These are phyloP conservation scores for Bimuria novae-zelandiae DNA, from an alignment of 2,329 filamentous ascomycete species.

Conservation along the genomic window DNA sequence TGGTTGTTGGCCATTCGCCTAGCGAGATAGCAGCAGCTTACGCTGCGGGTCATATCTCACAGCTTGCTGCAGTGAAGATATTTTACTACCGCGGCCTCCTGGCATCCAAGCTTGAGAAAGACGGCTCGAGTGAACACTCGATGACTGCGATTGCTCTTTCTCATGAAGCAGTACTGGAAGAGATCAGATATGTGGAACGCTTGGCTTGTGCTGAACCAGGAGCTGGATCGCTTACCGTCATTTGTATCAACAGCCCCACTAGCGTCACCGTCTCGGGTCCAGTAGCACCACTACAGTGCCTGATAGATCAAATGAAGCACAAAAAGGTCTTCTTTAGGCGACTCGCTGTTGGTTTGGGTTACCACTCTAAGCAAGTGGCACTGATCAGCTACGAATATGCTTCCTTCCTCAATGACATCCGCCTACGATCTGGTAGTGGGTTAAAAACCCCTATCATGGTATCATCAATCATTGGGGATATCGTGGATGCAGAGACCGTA, in stretches of 20 bases:
- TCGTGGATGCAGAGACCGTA: too few relatives aligned
- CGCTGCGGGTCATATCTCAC: background rate
- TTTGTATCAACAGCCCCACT: constrained; percentile 43
- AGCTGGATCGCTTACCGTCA: constrained; percentile 6
- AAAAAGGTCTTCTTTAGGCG: too few relatives aligned
- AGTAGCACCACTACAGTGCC: constrained; percentile 48
- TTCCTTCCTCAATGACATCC: too few relatives aligned
- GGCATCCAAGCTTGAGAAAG: background rate
- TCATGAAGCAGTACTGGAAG: too few relatives aligned
- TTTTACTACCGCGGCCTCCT: constrained; percentile 5
- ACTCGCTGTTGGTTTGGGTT: constrained; percentile 51
- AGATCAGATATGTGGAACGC: too few relatives aligned
- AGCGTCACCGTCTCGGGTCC: constrained; percentile 51
- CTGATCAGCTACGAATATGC: too few relatives aligned
- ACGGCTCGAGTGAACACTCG: background rate
- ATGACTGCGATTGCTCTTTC: constrained; percentile 1
- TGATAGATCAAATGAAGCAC: constrained; percentile 46
- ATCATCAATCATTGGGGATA: too few relatives aligned
- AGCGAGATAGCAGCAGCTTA: constrained; percentile 30
- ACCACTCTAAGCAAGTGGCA: too few relatives aligned
- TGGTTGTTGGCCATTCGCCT: constrained; percentile 25
- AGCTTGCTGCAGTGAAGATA: constrained; percentile 4
- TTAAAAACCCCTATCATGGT: too few relatives aligned
- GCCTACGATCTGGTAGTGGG: too few relatives aligned
- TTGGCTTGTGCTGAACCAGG: too few relatives aligned